Evolutionary conservation across 345 rosid species (phyloP).

Genomic region (Brassica napus): DNA sequence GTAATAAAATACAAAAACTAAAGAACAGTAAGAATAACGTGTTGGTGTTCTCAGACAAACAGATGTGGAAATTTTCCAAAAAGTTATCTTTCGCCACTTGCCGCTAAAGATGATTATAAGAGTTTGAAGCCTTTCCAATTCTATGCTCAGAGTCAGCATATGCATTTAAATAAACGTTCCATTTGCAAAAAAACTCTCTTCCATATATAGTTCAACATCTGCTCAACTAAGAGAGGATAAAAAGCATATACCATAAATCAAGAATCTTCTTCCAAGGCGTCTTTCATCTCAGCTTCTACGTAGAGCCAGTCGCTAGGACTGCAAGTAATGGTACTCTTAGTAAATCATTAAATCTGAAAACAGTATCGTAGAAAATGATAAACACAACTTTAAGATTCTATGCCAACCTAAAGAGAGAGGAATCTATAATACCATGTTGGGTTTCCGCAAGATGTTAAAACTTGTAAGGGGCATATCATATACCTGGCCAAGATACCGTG

Average conservation of each 20-base stretch:
- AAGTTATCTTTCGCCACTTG: neutral
- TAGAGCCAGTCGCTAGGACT: constrained; percentile 85
- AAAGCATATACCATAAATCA: constrained; percentile 65
- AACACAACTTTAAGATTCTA: neutral
- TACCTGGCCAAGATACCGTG: constrained; percentile 98
- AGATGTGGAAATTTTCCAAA: neutral
- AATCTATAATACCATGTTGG: neutral
- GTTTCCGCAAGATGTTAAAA: neutral
- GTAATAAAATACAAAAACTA: neutral
- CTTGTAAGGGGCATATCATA: constrained; percentile 18
- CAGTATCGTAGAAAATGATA: neutral
- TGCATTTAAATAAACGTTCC: neutral
- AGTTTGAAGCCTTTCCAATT: constrained; percentile 9
- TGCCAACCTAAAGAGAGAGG: neutral
- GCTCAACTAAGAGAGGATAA: neutral
- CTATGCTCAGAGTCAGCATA: neutral
- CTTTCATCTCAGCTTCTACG: constrained; percentile 88
- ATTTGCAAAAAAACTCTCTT: neutral
- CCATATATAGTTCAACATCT: constrained; percentile 1
- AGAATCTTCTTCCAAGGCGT: constrained; percentile 81
- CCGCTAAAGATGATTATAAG: neutral
- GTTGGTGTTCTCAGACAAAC: neutral
- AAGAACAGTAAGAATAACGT: neutral
- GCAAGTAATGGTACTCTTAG: constrained; percentile 40
- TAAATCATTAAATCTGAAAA: neutral